A percentile compares a stretch with the other conserved stretches of the same genome.
These are phyloP conservation scores for Gymnopus androsaceus DNA, from an alignment of 1,284 basidiomycete species.

Conservation along the genomic window DNA sequence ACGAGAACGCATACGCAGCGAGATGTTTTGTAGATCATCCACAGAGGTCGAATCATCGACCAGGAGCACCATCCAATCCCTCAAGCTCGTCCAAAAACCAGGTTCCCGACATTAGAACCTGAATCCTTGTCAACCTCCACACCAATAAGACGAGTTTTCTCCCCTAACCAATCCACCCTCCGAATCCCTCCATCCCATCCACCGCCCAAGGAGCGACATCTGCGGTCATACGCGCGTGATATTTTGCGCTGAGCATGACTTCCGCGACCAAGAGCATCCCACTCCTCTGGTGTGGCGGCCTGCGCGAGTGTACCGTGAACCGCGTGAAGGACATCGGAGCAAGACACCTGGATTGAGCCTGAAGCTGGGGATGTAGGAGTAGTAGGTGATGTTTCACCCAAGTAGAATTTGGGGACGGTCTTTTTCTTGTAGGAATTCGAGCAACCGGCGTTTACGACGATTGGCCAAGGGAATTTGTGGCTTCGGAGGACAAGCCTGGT, in stretches of 20 bases:
- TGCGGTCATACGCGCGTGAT: conserved; percentile 60
- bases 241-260: conserved; percentile 54
- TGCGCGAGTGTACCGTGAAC: conserved; percentile 56
- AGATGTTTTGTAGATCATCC: too few relatives aligned
- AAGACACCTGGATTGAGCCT: conserved; percentile 53
- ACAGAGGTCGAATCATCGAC: too few relatives aligned
- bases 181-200: conserved; percentile 70
- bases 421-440: conserved; percentile 19
- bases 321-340: conserved; percentile 63
- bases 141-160: conserved; percentile 61
- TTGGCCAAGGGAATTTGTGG: conserved; percentile 62
- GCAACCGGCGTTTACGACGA: conserved; percentile 39
- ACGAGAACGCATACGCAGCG: too few relatives aligned
- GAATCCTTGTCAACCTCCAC: conserved; percentile 55
- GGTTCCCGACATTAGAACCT: conserved; percentile 43
- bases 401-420: conserved; percentile 19
- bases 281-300: conserved; percentile 64
- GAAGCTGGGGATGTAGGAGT: conserved; percentile 28
- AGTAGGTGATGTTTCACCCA: conserved; percentile 28
- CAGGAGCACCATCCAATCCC: too few relatives aligned
- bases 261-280: conserved; percentile 60
- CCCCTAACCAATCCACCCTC: conserved; percentile 65
- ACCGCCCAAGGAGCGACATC: conserved; percentile 61
- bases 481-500: conserved; percentile 56
- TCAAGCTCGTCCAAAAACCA: conserved; percentile 50